Percentiles rank a stretch among this genome's conserved stretches.
These are phyloP conservation scores for Lizonia empirigonia DNA, from an alignment of 2,329 filamentous ascomycete species.

Conservation along the genomic window DNA sequence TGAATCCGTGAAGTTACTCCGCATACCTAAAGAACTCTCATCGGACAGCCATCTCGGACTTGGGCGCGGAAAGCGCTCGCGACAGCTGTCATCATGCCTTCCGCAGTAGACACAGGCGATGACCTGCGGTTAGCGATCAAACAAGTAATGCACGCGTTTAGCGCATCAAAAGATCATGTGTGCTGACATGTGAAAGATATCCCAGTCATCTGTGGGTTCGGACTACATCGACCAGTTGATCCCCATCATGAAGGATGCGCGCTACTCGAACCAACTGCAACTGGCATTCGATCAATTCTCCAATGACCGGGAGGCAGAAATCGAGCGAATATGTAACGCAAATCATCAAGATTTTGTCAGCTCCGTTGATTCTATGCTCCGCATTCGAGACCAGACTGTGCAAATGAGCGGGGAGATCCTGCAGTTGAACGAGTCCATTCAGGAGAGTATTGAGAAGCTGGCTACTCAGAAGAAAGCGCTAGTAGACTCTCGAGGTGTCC, in stretches of 20 bases:
- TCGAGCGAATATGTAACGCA: conserved; percentile 90
- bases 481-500: conserved; percentile 87
- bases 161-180: neutral
- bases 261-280: conserved; percentile 75
- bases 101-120: conserved; percentile 53
- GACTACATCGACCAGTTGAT: conserved; percentile 97
- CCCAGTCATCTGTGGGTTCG: conserved; percentile 85
- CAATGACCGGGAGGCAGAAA: conserved; percentile 84
- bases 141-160: conserved; percentile 48
- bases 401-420: conserved; percentile 88
- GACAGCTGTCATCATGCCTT: conserved; percentile 37
- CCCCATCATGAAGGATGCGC: conserved; percentile 89
- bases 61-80: conserved; percentile 6
- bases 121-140: conserved; percentile 56
- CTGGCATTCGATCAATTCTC: conserved; percentile 82
- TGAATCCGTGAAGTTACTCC: neutral
- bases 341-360: conserved; percentile 96
- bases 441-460: conserved; percentile 90
- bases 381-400: conserved; percentile 88
- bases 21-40: neutral
- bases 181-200: conserved; percentile 67
- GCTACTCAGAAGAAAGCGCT: conserved; percentile 93
- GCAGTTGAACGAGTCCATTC: conserved; percentile 90
- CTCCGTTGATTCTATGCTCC: conserved; percentile 92
- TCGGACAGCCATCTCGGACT: neutral